phyloP scores from a whole-genome alignment of 768 basidiomycete species.

The Fibroporia radiculosa region DNA sequence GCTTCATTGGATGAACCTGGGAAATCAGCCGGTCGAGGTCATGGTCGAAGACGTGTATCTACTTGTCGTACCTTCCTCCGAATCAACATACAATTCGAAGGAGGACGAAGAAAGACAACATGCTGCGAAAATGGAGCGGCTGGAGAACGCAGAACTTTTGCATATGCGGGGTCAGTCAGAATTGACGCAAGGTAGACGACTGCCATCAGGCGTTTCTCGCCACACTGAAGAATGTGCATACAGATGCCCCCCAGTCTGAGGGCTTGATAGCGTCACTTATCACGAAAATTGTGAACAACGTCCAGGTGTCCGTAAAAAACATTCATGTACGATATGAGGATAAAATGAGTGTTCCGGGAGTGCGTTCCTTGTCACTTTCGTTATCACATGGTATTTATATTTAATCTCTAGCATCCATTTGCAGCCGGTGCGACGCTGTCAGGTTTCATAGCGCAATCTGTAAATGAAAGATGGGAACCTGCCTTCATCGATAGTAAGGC shows the following conservation, averaged over 20 bases:
- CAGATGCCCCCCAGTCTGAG: constrained; percentile 68
- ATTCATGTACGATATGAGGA: constrained; percentile 98
- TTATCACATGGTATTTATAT: background rate
- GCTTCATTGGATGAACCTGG: constrained; percentile 84
- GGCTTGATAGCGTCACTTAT: constrained; percentile 77
- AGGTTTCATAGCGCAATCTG: constrained; percentile 83
- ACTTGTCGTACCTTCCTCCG: constrained; percentile 77
- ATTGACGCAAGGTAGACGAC: constrained; percentile 32
- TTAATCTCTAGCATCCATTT: constrained; percentile 74
- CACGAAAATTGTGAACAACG: constrained; percentile 88
- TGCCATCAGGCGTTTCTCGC: background rate
- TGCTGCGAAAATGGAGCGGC: constrained; percentile 80
- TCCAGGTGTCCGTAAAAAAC: constrained; percentile 92
- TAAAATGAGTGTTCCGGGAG: constrained; percentile 85
- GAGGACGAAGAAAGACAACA: constrained; percentile 83
- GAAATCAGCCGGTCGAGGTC: constrained; percentile 86
- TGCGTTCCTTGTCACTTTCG: constrained; percentile 30
- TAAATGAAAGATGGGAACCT: constrained; percentile 80
- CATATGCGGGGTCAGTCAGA: constrained; percentile 58
- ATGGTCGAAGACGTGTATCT: constrained; percentile 92
- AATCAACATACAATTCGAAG: constrained; percentile 59
- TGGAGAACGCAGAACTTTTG: constrained; percentile 82
- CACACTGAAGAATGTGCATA: constrained; percentile 7
- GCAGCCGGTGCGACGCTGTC: constrained; percentile 85
- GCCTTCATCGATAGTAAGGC: constrained; percentile 88